Evolutionary conservation across 164 flowering plant species (phyloP).

Genomic region (Amborella trichopoda): DNA sequence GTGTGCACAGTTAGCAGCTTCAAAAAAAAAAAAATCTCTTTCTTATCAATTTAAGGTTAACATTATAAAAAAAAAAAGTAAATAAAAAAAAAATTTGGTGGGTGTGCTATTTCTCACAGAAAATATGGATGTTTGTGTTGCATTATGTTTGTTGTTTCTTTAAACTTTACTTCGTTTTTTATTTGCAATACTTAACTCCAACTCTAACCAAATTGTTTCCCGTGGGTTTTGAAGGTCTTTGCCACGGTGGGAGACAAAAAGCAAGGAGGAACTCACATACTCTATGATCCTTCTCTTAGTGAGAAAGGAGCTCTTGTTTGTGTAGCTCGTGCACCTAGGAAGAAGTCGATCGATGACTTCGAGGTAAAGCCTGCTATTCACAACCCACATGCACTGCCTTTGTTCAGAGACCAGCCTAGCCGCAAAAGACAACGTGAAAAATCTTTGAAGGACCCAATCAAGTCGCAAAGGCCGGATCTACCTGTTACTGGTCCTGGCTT

Average conservation of each 20-base stretch:
- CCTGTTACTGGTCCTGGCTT: conserved; percentile 91
- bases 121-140: too few species aligned
- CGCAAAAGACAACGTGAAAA: conserved; percentile 94
- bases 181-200: too few species aligned
- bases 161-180: neutral
- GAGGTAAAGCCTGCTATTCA: conserved; percentile 74
- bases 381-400: conserved; percentile 96
- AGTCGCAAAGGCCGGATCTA: conserved; percentile 90
- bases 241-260: conserved; percentile 82
- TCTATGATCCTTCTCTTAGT: conserved; percentile 84
- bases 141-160: neutral
- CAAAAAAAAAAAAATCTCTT: too few species aligned
- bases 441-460: conserved; percentile 80
- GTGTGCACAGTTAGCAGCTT: too few species aligned
- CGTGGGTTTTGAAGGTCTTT: conserved; percentile 53
- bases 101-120: too few species aligned
- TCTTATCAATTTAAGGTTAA: too few species aligned
- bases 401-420: conserved; percentile 95
- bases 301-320: conserved; percentile 97
- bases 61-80: too few species aligned
- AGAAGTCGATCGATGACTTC: conserved; percentile 82
- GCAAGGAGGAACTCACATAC: conserved; percentile 86
- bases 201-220: too few species aligned
- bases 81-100: too few species aligned
- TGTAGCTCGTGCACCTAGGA: conserved; percentile 96